Percentiles rank a stretch among this genome's conserved stretches.
These are phyloP conservation scores for Calonectria honghensis DNA, from an alignment of 2,329 filamentous ascomycete species.

Conservation along the genomic window DNA sequence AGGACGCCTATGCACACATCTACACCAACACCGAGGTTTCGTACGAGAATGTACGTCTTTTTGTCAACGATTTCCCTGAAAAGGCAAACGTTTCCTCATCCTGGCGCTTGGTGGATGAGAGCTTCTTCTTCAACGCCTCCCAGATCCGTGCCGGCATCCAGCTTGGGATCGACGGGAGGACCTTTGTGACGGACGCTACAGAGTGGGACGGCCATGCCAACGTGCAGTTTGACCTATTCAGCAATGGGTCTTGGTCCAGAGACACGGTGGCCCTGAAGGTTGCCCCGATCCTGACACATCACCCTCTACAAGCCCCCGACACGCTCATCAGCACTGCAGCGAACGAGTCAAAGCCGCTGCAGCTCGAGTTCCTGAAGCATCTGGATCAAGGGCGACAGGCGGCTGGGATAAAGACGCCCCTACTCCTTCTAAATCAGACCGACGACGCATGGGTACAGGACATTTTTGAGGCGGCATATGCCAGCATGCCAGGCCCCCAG, in stretches of 20 bases:
- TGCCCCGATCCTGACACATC: conserved; percentile 62
- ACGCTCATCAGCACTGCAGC: conserved; percentile 52
- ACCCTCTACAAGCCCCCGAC: conserved; percentile 58
- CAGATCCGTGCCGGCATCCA: conserved; percentile 57
- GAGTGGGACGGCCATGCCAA: conserved; percentile 56
- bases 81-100: conserved; percentile 2
- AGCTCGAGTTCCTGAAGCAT: conserved; percentile 47
- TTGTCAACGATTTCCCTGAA: conserved; percentile 44
- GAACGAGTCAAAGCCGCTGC: conserved; percentile 17
- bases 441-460: conserved; percentile 63
- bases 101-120: conserved; percentile 55
- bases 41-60: conserved; percentile 55
- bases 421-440: conserved; percentile 50
- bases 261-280: conserved; percentile 59
- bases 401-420: conserved; percentile 45
- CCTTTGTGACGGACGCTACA: conserved; percentile 48
- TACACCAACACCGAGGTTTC: conserved; percentile 35
- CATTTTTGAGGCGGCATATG: conserved; percentile 62
- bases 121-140: conserved; percentile 55
- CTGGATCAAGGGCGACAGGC: conserved; percentile 41
- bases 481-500: conserved; percentile 61
- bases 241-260: conserved; percentile 39
- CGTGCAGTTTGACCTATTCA: conserved; percentile 56
- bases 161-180: conserved; percentile 61
- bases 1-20: conserved; percentile 46